phyloP scores from a whole-genome alignment of 2,329 filamentous ascomycete genomes.

The Stenocarpella maydis region DNA sequence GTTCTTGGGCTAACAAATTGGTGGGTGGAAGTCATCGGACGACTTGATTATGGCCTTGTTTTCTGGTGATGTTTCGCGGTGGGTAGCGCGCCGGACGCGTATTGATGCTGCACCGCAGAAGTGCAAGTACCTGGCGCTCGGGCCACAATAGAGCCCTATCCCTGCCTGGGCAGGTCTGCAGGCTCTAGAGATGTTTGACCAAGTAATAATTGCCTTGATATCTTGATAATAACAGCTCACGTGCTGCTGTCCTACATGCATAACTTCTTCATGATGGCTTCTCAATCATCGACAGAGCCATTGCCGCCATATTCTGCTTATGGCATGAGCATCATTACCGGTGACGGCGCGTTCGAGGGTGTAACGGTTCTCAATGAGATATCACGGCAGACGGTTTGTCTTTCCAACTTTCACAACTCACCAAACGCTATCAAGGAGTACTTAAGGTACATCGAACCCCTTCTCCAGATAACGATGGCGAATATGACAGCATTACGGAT shows the following conservation, averaged over 20 bases:
- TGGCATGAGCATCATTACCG: not conserved
- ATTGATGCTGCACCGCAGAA: constrained; percentile 2
- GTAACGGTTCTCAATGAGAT: not conserved
- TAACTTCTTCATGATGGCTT: not conserved
- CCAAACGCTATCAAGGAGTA: not conserved
- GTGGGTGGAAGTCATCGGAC: constrained; percentile 3
- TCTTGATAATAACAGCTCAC: not conserved
- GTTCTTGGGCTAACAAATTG: not conserved
- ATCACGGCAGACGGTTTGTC: not conserved
- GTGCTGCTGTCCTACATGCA: not conserved
- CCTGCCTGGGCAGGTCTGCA: not conserved
- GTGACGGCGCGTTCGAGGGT: not conserved
- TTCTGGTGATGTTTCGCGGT: constrained; percentile 10
- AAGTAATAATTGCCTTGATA: not conserved
- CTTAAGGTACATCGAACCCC: not conserved
- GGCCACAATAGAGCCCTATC: constrained; percentile 12
- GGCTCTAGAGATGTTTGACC: too few relatives aligned
- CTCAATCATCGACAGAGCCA: not conserved
- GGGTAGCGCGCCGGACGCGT: constrained; percentile 20
- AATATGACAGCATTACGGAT: not conserved
- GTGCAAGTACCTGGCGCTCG: constrained; percentile 8
- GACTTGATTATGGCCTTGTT: constrained; percentile 5
- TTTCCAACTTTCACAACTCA: constrained; percentile 7
- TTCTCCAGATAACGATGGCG: not conserved
- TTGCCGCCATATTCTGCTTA: not conserved